Percentiles rank a stretch among this genome's conserved stretches.
Conservation (phyloP, 2,329 filamentous ascomycete genomes). For the Chalaropsis thielavioides region DNA sequence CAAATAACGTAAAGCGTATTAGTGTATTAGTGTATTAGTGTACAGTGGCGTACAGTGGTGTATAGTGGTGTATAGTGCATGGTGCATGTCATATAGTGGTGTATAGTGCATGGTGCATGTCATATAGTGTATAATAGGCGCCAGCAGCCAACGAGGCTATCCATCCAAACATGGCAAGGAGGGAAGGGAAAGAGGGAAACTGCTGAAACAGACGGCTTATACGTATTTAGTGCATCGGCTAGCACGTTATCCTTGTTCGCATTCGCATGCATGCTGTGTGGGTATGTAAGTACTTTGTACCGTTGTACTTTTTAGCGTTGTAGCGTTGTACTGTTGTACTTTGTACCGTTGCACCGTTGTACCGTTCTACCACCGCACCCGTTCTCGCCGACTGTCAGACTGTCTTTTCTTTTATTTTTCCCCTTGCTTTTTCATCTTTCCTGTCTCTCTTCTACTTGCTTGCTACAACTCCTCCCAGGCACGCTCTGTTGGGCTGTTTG, state of each 20-base stretch:
- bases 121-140: background rate
- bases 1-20: background rate
- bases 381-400: background rate
- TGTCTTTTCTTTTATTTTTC: background rate
- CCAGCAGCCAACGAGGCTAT: conserved; percentile 2
- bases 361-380: background rate
- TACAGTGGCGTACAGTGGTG: no score
- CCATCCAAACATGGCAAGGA: background rate
- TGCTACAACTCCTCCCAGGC: background rate
- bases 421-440: background rate
- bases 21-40: background rate
- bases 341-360: background rate
- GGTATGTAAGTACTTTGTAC: no score
- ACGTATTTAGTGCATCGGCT: conserved; percentile 1
- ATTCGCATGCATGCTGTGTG: background rate
- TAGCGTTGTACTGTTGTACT: background rate
- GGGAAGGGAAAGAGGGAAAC: background rate
- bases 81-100: no score
- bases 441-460: background rate
- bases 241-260: background rate
- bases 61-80: no score
- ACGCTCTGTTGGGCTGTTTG: background rate
- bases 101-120: no score
- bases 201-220: background rate
- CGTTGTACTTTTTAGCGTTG: no score